Percentiles rank a stretch among this genome's conserved stretches.
These are phyloP conservation scores for Amoebophrya sp. DNA, from an alignment of 169 alveolate species.

Conservation along the genomic window DNA sequence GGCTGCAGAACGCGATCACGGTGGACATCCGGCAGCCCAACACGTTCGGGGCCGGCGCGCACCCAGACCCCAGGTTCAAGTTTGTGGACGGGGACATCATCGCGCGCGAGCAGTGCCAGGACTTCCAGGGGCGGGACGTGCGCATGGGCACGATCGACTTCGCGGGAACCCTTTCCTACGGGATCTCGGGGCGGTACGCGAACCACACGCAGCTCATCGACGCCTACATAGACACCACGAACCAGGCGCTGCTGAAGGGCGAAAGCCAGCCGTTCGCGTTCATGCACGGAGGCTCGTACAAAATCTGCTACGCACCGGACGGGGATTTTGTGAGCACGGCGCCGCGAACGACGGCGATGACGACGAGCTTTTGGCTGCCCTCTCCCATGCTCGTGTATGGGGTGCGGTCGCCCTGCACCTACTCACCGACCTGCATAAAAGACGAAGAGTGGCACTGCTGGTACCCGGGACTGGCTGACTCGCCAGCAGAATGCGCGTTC, in stretches of 20 bases:
- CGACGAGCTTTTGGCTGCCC: background rate
- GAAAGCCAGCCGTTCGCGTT: background rate
- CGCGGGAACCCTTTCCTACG: background rate
- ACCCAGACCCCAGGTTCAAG: background rate
- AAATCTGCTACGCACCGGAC: background rate
- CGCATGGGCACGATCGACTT: background rate
- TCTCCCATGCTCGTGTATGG: background rate
- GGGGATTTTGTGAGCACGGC: background rate
- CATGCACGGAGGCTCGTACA: background rate
- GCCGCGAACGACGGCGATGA: background rate
- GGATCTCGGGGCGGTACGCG: background rate
- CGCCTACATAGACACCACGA: background rate
- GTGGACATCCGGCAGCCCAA: background rate
- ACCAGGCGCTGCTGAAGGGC: background rate
- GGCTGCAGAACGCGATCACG: background rate
- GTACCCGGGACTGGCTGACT: background rate
- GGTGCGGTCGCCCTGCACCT: background rate
- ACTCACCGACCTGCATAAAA: background rate
- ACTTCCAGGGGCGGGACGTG: background rate
- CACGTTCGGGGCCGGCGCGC: background rate
- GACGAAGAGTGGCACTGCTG: conserved; percentile 4
- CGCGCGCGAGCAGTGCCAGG: background rate
- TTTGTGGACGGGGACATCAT: background rate
- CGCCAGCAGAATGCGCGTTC: background rate
- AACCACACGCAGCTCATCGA: background rate